Percentiles rank a stretch among this genome's conserved stretches.
These are phyloP conservation scores for Hibiscus trionum DNA, from an alignment of 345 rosid species.

Conservation along the genomic window DNA sequence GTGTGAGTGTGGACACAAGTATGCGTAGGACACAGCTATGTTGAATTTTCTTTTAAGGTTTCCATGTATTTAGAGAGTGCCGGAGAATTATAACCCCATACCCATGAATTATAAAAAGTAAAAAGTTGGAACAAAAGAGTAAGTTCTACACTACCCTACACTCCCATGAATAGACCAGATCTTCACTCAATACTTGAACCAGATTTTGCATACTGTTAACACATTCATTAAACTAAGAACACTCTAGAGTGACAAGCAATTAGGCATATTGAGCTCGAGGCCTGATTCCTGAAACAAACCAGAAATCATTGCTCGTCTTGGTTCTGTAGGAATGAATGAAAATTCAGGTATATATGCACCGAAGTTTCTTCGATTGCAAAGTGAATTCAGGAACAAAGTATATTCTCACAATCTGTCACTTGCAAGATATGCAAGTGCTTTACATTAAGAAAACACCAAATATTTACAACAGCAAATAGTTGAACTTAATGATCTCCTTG, in stretches of 20 bases:
- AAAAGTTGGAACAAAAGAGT: no score
- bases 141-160: no score
- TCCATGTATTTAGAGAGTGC: background rate
- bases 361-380: background rate
- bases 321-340: background rate
- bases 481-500: conserved; percentile 18
- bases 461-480: conserved; percentile 29
- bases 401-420: conserved; percentile 13
- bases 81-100: no score
- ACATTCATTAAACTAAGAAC: no score
- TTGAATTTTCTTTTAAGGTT: background rate
- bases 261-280: no score
- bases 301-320: background rate
- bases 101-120: no score
- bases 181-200: no score
- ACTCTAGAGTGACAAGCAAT: no score
- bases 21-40: background rate
- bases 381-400: conserved; percentile 9
- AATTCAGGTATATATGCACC: background rate
- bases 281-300: background rate
- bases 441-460: conserved; percentile 15
- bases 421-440: conserved; percentile 15
- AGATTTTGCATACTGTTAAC: no score
- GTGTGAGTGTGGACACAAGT: background rate
- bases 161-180: no score